These are phyloP conservation scores for Mucor piriformis DNA, from an alignment of 371 early-diverging fungal species.

Conservation along the genomic window DNA sequence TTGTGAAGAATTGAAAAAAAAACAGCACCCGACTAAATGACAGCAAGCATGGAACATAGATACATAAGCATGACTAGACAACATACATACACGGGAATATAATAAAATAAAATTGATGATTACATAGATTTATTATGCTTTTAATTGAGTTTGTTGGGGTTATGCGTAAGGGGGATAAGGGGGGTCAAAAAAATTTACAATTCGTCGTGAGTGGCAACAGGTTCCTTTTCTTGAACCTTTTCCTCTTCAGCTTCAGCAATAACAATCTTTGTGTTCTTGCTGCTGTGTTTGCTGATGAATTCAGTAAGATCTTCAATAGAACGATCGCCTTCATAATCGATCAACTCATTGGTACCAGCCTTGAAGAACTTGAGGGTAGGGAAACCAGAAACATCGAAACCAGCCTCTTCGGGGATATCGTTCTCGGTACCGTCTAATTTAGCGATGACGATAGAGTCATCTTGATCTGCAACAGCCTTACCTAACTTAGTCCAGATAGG, in stretches of 20 bases:
- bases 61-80: no score
- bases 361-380: slow-evolving; percentile 94
- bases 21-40: no score
- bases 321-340: slow-evolving; percentile 89
- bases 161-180: no score
- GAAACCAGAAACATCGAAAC: slow-evolving; percentile 87
- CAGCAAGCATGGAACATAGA: no score
- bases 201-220: slow-evolving; percentile 64
- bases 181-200: slow-evolving; percentile 45
- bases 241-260: slow-evolving; percentile 22
- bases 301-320: slow-evolving; percentile 71
- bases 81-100: no score
- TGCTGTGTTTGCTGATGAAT: slow-evolving; percentile 75
- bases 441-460: slow-evolving; percentile 75
- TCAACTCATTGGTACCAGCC: slow-evolving; percentile 77
- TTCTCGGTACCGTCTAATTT: slow-evolving; percentile 97
- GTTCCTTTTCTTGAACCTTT: slow-evolving; percentile 38
- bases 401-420: slow-evolving; percentile 81
- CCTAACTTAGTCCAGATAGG: slow-evolving; percentile 84
- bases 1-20: no score
- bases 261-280: slow-evolving; percentile 37
- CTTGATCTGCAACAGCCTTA: slow-evolving; percentile 33
- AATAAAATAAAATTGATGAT: no score
- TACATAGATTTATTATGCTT: no score
- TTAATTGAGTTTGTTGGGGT: no score